Conservation (phyloP, 208 protist genomes). For the Kentomonas sorsogonicus region DNA sequence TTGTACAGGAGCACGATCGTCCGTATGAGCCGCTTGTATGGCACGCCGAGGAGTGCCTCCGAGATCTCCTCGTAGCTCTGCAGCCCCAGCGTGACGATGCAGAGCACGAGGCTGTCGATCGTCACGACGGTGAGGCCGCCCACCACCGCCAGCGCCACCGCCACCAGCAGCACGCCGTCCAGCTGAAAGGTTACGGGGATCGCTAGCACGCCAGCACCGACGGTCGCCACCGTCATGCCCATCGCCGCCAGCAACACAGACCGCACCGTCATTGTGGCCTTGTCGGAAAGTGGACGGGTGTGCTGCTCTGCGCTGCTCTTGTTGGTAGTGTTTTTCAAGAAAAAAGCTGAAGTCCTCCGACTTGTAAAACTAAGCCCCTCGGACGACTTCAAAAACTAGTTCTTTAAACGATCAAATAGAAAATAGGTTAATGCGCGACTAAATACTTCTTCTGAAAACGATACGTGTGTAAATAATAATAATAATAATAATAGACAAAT, state of each 20-base stretch:
- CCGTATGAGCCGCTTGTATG: slow-evolving; percentile 42
- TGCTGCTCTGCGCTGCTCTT: too few relatives aligned
- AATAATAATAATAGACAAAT: too few relatives aligned
- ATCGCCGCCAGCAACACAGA: slow-evolving; percentile 39
- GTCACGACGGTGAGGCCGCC: slow-evolving; percentile 46
- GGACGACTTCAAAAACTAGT: too few relatives aligned
- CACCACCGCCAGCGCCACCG: slow-evolving; percentile 27
- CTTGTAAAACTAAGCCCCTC: too few relatives aligned
- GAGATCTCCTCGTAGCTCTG: slow-evolving; percentile 65
- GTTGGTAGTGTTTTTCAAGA: too few relatives aligned
- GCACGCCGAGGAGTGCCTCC: slow-evolving; percentile 33
- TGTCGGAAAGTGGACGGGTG: too few relatives aligned
- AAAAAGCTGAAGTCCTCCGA: too few relatives aligned
- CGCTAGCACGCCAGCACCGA: slow-evolving; percentile 54
- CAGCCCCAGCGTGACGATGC: slow-evolving; percentile 35
- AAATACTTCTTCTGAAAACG: too few relatives aligned
- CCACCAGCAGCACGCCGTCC: slow-evolving; percentile 33
- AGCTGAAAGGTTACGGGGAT: slow-evolving; percentile 43
- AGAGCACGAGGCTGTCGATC: slow-evolving; percentile 58
- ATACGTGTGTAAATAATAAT: too few relatives aligned
- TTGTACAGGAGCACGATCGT: slow-evolving; percentile 69
- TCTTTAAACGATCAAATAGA: too few relatives aligned
- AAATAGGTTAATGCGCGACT: too few relatives aligned
- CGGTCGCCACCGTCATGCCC: slow-evolving; percentile 57
- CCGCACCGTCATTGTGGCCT: slow-evolving; percentile 15